phyloP scores from a whole-genome alignment of 1,284 basidiomycete species.

The Hortiboletus rubellus region DNA sequence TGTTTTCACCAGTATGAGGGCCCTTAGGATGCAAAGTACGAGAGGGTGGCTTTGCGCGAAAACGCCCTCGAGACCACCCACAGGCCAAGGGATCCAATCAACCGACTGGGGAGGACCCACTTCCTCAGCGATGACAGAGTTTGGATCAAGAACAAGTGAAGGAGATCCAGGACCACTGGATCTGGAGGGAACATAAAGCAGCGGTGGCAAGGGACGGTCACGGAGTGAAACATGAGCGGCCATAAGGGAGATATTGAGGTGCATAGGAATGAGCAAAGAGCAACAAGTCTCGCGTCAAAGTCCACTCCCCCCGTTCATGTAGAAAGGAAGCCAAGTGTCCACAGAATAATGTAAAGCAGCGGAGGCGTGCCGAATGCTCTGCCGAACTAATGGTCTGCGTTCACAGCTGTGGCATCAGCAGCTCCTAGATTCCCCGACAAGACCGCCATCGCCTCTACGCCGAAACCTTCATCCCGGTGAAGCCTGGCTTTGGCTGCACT shows the following conservation, averaged over 20 bases:
- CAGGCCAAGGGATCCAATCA: constrained; percentile 68
- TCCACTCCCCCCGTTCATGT: constrained; percentile 68
- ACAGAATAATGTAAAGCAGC: constrained; percentile 70
- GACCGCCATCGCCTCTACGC: constrained; percentile 73
- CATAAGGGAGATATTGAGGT: constrained; percentile 71
- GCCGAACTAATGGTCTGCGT: constrained; percentile 56
- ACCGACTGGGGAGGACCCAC: constrained; percentile 72
- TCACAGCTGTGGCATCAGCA: constrained; percentile 19
- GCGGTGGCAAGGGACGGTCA: constrained; percentile 72
- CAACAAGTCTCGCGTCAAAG: constrained; percentile 74
- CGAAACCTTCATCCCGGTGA: constrained; percentile 81
- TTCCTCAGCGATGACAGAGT: constrained; percentile 90
- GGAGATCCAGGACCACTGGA: constrained; percentile 35
- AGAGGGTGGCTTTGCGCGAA: constrained; percentile 57
- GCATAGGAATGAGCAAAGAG: constrained; percentile 83
- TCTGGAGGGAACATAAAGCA: constrained; percentile 59
- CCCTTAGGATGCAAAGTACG: constrained; percentile 78
- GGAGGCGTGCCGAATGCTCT: constrained; percentile 66
- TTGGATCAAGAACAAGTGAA: constrained; percentile 71
- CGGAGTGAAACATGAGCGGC: constrained; percentile 69
- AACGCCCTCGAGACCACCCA: constrained; percentile 58
- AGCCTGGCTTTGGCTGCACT: constrained; percentile 70
- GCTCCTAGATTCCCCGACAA: constrained; percentile 37
- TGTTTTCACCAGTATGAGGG: constrained; percentile 93
- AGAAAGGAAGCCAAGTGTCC: constrained; percentile 69